Base-by-base conservation (phyloP, 495 filamentous ascomycete genomes). In the Tirmania nivea region DNA sequence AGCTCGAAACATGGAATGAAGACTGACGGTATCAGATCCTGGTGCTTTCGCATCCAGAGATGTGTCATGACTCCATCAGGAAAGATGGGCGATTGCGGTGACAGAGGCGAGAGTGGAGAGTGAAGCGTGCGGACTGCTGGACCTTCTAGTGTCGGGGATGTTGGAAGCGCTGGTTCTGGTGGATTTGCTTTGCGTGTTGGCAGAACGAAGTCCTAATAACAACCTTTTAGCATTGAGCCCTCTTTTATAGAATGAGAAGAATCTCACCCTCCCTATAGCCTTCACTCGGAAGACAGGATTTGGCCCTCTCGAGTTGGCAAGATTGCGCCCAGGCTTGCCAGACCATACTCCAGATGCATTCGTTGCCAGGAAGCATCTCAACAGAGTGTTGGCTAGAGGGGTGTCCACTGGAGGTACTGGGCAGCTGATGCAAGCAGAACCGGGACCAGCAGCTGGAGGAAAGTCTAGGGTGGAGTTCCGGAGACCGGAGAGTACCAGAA, bases 31-130 rank as follows among this genome's bases (percentile, higher is more conserved):
- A 95, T 69, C 7, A 84, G 70, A 8, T 78, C 68, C 58, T 93
- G 86, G 64, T 94, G 87, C 64, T 94, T 95, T 37, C 75, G 75
- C 16, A 86, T 69, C 88, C 88, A 95, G 52, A 78, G 67, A 3
- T 80, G 73, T 35, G 84, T 78, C 64, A 95, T 77, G 37, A 94
- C 63, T 5, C 88, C 88, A 70, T 94, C 88, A 16, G 88, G 86
- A 56, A 83, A 94, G 12, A 88, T 75, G 3, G 77, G 73, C 0
- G 86, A 90, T 25, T 74, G 71, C 3, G 86, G 84, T 17, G 82
- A 84, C 52, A 94, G 70, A 8, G 88, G 88, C 7, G 88, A 95
- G 51, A 92, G 76, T 3, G 87, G 82, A 2, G 88, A 94, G 64
- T 95, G 88, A 14, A 94, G 73, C 11, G 76, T 64, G 39, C 70